phyloP scores from a whole-genome alignment of 2,329 filamentous ascomycete genomes.

The Sclerotinia sclerotiorum region DNA sequence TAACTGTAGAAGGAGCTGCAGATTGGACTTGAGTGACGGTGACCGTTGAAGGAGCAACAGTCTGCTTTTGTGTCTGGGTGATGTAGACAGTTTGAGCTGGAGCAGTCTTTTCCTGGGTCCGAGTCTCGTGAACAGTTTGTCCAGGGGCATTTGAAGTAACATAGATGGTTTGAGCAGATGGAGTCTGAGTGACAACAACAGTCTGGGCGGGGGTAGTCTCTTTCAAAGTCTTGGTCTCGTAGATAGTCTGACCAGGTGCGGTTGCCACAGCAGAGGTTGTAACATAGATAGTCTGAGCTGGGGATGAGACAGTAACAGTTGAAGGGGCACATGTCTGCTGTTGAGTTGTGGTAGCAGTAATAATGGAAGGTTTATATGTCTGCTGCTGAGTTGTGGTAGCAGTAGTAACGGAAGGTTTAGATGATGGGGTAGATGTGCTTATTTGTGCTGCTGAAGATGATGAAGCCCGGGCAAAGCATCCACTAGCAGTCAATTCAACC shows the following conservation, averaged over 20 bases:
- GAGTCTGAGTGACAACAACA: background rate
- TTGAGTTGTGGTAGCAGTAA: slow-evolving; percentile 11
- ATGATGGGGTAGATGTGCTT: slow-evolving; percentile 6
- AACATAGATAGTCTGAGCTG: background rate
- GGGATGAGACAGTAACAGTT: background rate
- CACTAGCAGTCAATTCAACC: slow-evolving; percentile 48
- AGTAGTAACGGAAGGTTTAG: slow-evolving; percentile 3
- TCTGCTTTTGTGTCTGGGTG: background rate
- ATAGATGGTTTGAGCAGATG: slow-evolving; percentile 3
- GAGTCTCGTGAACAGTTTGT: background rate
- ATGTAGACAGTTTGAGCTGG: background rate
- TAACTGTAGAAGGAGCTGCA: background rate
- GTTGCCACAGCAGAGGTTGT: background rate
- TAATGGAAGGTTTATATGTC: background rate
- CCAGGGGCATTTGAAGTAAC: background rate
- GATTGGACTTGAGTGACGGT: background rate
- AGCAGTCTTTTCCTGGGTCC: slow-evolving; percentile 1
- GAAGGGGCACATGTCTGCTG: background rate
- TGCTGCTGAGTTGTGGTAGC: slow-evolving; percentile 8
- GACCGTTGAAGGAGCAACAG: background rate
- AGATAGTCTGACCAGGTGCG: slow-evolving; percentile 23
- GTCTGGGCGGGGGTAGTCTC: slow-evolving; percentile 11
- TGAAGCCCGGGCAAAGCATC: slow-evolving; percentile 37
- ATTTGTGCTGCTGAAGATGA: background rate
- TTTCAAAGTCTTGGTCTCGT: slow-evolving; percentile 22